Evolutionary conservation across 2,329 filamentous ascomycete species (phyloP).

Genomic region (Beauveria sp.): DNA sequence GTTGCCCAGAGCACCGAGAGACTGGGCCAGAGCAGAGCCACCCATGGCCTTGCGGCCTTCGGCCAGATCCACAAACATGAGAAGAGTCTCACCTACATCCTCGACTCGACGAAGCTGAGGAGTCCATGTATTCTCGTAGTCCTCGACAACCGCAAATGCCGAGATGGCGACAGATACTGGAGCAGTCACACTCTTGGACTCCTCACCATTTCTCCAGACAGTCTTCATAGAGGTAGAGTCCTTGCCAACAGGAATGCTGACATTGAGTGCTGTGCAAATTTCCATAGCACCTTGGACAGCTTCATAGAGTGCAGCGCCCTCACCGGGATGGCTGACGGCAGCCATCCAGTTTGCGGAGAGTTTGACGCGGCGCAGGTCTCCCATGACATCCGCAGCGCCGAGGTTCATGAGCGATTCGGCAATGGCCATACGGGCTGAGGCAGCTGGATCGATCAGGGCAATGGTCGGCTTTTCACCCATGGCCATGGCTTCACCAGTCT

Average conservation of each 20-base stretch:
- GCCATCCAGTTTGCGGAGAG: slow-evolving; percentile 99
- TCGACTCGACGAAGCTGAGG: slow-evolving; percentile 76
- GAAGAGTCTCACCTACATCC: slow-evolving; percentile 79
- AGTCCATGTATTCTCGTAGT: slow-evolving; percentile 86
- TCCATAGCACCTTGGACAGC: slow-evolving; percentile 90
- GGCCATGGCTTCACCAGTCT: slow-evolving; percentile 90
- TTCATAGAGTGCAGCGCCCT: slow-evolving; percentile 87
- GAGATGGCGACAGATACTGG: slow-evolving; percentile 88
- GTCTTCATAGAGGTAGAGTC: slow-evolving; percentile 99
- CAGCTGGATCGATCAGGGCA: slow-evolving; percentile 80
- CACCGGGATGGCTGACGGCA: slow-evolving; percentile 85
- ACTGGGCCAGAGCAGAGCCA: slow-evolving; percentile 85
- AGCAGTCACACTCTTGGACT: slow-evolving; percentile 79
- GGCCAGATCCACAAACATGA: slow-evolving; percentile 88
- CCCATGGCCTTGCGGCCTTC: slow-evolving; percentile 74
- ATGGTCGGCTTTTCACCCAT: slow-evolving; percentile 90
- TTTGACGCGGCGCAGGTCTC: slow-evolving; percentile 69
- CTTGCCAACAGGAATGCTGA: slow-evolving; percentile 94
- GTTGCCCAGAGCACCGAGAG: slow-evolving; percentile 77
- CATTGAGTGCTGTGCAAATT: slow-evolving; percentile 79
- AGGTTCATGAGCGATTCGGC: slow-evolving; percentile 91
- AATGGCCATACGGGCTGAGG: slow-evolving; percentile 94
- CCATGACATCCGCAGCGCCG: slow-evolving; percentile 64
- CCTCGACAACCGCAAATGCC: slow-evolving; percentile 76
- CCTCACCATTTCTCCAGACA: slow-evolving; percentile 71